Evolutionary conservation across 208 protist species (phyloP), one percentile per base, ranked within the genome.

Genomic region (Trypanosoma melophagium): DNA sequence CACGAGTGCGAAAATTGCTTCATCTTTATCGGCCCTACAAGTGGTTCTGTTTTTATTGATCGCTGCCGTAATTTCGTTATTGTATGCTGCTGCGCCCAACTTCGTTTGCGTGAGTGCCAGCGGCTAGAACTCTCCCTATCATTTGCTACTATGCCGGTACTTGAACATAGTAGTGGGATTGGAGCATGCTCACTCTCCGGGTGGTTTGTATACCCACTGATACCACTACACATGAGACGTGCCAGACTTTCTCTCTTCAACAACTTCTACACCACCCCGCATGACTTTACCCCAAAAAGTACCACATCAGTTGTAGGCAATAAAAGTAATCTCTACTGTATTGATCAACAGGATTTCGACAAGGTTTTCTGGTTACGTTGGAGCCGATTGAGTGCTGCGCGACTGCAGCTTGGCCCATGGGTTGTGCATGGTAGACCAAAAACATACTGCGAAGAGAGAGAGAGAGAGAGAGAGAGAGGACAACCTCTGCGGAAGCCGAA

Each of bases 1-100:
- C 69, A 54, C 49, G 50, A 58, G 16, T 74, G 62, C 22, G 55
- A 58, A 17, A n/a, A 22, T 22, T 74, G 69, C 19, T 54, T 82
- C 22, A 63, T 85, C 31, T 70, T 85, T 49, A 61, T 85, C 14
- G 79, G 57, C 17, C 79, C 79, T 0, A 79, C 75, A 49, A 61
- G 61, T 41, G 76, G 70, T 13, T 58, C 62, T 0, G 67, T 85
- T 14, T 79, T 63, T 14, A 38, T 85, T 8, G 63, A 65, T 0
- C 53, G 67, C 24, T 77, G 69, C 40, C 57, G 40, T 2, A 42
- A 80, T 55, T 85, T 74, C 42, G 44, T 76, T 5, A 57, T 84
- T 44, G 61, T 84, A n/a, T 60, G 58, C 3, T 59, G 65, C 4
- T 61, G 57, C 10, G 69, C 54, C 17, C 73, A 75, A 57, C 22